phyloP scores from a whole-genome alignment of 2,329 filamentous ascomycete genomes.

The Diaporthe sp. region DNA sequence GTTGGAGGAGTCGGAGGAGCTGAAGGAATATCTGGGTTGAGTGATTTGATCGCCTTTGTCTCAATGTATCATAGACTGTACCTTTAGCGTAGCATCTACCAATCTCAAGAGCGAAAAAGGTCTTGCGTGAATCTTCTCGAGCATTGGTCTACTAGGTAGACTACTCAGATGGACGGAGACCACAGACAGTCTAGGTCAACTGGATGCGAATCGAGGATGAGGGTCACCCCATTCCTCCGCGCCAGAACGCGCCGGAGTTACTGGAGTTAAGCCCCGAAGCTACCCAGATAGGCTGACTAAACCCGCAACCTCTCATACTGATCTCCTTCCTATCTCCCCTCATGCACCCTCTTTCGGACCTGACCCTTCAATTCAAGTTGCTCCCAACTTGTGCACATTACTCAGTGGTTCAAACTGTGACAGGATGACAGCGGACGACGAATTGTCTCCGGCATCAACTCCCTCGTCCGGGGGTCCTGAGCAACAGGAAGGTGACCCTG shows the following conservation, averaged over 20 bases:
- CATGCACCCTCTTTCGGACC: background rate
- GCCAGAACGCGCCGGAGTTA: slow-evolving; percentile 18
- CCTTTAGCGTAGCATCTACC: slow-evolving; percentile 31
- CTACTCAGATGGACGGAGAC: background rate
- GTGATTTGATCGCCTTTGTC: background rate
- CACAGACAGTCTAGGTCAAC: background rate
- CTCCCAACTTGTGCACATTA: background rate
- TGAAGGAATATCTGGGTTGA: slow-evolving; percentile 68
- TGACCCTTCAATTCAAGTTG: background rate
- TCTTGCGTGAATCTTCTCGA: background rate
- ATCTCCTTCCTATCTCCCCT: background rate
- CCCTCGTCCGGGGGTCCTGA: slow-evolving; percentile 30
- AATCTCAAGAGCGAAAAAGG: slow-evolving; percentile 4
- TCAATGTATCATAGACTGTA: slow-evolving; percentile 38
- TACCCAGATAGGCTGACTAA: slow-evolving; percentile 20
- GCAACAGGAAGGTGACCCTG: slow-evolving; percentile 15
- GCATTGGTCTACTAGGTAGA: background rate
- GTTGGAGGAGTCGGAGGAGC: slow-evolving; percentile 83
- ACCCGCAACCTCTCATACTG: slow-evolving; percentile 11
- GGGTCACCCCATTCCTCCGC: background rate
- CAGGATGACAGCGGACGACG: slow-evolving; percentile 27
- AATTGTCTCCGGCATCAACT: slow-evolving; percentile 34
- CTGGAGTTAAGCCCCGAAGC: slow-evolving; percentile 26
- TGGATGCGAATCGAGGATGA: background rate
- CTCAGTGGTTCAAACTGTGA: background rate